Conservation (phyloP, 148 eudicot genomes). For the Talinum fruticosum region DNA sequence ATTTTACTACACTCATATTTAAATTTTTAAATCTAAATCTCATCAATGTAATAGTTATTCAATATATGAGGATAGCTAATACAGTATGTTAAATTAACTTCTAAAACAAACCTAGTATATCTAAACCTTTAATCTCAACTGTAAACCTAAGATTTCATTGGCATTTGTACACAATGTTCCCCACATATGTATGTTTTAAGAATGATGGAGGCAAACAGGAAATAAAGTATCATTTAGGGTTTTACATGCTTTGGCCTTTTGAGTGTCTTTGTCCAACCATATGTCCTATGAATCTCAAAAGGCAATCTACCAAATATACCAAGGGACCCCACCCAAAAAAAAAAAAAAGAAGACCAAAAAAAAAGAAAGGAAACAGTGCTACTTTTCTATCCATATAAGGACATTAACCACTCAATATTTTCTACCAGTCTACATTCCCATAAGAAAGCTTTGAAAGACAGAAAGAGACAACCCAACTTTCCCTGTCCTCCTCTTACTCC, state of each 20-base stretch:
- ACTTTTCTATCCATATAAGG: constrained; percentile 29
- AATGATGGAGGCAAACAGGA: constrained; percentile 27
- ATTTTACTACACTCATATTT: too few relatives aligned
- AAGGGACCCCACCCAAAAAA: background rate
- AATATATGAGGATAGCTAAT: too few relatives aligned
- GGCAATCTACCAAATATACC: constrained; percentile 32
- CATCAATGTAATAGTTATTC: too few relatives aligned
- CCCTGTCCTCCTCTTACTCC: background rate
- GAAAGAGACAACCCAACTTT: constrained; percentile 1
- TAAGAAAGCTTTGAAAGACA: background rate
- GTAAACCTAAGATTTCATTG: background rate
- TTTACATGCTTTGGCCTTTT: constrained; percentile 35
- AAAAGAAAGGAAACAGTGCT: constrained; percentile 27
- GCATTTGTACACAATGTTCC: background rate
- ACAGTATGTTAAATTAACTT: too few relatives aligned
- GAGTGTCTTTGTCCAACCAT: constrained; percentile 29
- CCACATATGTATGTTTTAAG: background rate
- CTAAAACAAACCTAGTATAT: too few relatives aligned
- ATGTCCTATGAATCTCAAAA: constrained; percentile 48
- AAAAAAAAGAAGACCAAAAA: background rate
- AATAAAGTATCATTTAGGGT: constrained; percentile 23
- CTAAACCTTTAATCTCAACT: too few relatives aligned
- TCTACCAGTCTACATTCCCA: constrained; percentile 21
- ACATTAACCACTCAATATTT: constrained; percentile 15
- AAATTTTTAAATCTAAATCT: too few relatives aligned